Percentiles rank a stretch among this genome's conserved stretches.
Conservation (phyloP, 495 filamentous ascomycete species). For the Parachaetomium inaequale region DNA sequence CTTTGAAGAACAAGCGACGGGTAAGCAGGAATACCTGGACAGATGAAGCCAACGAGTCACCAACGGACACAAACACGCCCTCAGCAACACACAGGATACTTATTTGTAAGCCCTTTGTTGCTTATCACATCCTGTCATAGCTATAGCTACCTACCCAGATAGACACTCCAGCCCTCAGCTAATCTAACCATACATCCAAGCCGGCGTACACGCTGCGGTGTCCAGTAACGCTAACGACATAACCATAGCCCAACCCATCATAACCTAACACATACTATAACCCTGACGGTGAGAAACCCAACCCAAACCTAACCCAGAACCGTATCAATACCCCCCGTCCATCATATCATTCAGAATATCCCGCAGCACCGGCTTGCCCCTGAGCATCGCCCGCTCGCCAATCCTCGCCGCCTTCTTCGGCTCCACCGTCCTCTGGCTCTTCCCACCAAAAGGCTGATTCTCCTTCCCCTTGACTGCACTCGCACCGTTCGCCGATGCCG, state of each 20-base stretch:
- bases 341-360: constrained; percentile 51
- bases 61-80: no score
- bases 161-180: background rate
- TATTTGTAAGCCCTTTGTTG: no score
- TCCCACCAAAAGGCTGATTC: constrained; percentile 24
- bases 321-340: constrained; percentile 31
- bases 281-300: background rate
- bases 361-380: constrained; percentile 41
- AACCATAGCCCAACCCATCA: constrained; percentile 10
- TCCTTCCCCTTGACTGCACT: constrained; percentile 27
- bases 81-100: no score
- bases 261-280: constrained; percentile 1
- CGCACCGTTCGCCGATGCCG: constrained; percentile 1
- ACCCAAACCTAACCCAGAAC: background rate
- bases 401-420: constrained; percentile 37
- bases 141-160: no score
- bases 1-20: no score
- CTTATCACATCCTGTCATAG: no score
- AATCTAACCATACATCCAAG: constrained; percentile 13
- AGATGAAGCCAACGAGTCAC: no score
- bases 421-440: constrained; percentile 8
- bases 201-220: background rate
- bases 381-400: constrained; percentile 38
- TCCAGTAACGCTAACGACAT: constrained; percentile 12
- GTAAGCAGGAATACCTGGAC: no score